Conservation (phyloP, 768 basidiomycete genomes). For the Pleurotus sapidus region DNA sequence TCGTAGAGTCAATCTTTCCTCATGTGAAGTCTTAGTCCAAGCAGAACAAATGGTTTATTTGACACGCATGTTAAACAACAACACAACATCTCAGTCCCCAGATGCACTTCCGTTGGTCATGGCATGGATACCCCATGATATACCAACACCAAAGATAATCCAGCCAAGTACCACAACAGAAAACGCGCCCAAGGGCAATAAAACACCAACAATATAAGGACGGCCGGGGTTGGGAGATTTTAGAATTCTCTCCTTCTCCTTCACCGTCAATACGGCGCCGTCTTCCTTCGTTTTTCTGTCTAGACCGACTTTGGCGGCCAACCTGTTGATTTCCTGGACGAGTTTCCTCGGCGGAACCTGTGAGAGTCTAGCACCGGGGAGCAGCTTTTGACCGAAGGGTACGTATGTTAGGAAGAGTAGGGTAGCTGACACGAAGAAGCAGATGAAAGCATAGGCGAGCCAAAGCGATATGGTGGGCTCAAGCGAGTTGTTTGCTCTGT, state of each 20-base stretch:
- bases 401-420: conserved; percentile 26
- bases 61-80: background rate
- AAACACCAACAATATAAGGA: conserved; percentile 12
- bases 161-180: conserved; percentile 33
- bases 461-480: conserved; percentile 34
- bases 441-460: conserved; percentile 36
- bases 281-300: conserved; percentile 9
- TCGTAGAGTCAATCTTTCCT: no score
- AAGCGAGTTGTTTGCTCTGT: conserved; percentile 31
- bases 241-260: conserved; percentile 25
- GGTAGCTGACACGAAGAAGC: conserved; percentile 28
- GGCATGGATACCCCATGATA: conserved; percentile 41
- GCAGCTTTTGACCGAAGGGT: conserved; percentile 14
- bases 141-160: conserved; percentile 39
- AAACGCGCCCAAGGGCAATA: conserved; percentile 16
- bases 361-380: conserved; percentile 36
- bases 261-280: conserved; percentile 11
- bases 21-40: background rate
- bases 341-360: conserved; percentile 29
- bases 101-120: conserved; percentile 23
- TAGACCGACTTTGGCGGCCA: conserved; percentile 13
- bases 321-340: conserved; percentile 25
- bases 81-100: conserved; percentile 18
- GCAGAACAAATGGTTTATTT: background rate
- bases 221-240: conserved; percentile 22